Evolutionary conservation across 1,284 basidiomycete species (phyloP).

Genomic region (Cerioporus squamosus): DNA sequence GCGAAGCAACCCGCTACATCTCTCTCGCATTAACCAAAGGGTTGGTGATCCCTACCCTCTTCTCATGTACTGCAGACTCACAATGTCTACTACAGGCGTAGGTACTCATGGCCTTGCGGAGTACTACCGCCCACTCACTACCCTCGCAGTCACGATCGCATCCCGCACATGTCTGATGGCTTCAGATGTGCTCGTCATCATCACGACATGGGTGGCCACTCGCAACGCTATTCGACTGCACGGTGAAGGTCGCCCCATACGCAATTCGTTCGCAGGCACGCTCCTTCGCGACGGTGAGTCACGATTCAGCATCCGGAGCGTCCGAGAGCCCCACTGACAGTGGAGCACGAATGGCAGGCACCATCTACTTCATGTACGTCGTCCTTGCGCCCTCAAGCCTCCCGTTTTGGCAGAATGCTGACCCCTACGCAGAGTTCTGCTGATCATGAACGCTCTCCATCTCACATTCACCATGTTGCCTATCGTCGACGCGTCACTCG

Average conservation of each 20-base stretch:
- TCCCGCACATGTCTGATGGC: background rate
- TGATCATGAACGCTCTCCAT: background rate
- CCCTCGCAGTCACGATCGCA: background rate
- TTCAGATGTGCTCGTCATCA: constrained; percentile 1
- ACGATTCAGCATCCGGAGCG: background rate
- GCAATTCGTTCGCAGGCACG: background rate
- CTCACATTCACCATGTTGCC: background rate
- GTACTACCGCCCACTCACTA: background rate
- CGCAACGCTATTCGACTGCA: background rate
- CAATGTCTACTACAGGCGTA: no score
- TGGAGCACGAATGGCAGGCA: background rate
- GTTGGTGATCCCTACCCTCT: no score
- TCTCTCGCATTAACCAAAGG: no score
- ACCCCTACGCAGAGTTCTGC: background rate
- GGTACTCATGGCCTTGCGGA: no score
- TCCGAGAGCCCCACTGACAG: background rate
- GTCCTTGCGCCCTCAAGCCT: background rate
- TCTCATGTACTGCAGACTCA: no score
- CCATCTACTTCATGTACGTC: constrained; percentile 3
- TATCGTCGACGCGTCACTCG: background rate
- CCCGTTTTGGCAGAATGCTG: no score
- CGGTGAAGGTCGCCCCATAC: no score
- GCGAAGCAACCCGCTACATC: no score
- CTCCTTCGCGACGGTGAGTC: constrained; percentile 1
- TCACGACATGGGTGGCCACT: background rate